Evolutionary conservation across 805 yeast genomes (phyloP).

Genomic region (Candida rishiriensis): DNA sequence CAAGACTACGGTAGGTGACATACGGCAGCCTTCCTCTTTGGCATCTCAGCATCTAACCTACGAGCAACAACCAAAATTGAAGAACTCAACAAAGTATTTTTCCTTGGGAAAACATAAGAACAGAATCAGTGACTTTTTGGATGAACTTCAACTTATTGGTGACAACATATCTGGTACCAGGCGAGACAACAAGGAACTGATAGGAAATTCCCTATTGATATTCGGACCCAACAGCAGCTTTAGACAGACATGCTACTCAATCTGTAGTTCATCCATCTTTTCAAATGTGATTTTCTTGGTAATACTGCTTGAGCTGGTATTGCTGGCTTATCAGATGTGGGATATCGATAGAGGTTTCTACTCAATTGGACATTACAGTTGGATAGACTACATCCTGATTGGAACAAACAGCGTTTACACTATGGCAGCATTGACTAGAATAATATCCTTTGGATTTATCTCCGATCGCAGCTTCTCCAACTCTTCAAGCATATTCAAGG

Average conservation of each 20-base stretch:
- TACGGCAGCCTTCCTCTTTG: no score
- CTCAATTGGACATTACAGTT: slow-evolving; percentile 33
- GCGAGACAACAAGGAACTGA: background rate
- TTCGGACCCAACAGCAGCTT: slow-evolving; percentile 31
- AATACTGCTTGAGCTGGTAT: slow-evolving; percentile 39
- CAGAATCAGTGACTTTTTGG: background rate
- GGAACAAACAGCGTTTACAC: slow-evolving; percentile 55
- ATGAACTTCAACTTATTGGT: background rate
- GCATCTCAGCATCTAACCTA: no score
- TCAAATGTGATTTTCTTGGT: slow-evolving; percentile 33
- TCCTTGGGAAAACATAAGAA: background rate
- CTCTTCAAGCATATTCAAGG: background rate
- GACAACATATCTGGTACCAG: slow-evolving; percentile 8
- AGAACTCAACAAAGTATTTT: no score
- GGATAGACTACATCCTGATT: slow-evolving; percentile 51
- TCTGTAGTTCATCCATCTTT: slow-evolving; percentile 24
- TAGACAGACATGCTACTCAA: slow-evolving; percentile 30
- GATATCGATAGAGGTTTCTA: slow-evolving; percentile 41
- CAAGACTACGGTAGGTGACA: no score
- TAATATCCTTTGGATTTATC: slow-evolving; percentile 63
- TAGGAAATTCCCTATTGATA: slow-evolving; percentile 36
- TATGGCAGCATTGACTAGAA: slow-evolving; percentile 45
- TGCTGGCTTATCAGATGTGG: slow-evolving; percentile 55
- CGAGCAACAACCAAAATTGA: no score
- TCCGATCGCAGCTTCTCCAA: background rate